A percentile compares a stretch with the other conserved stretches of the same genome.
These are phyloP conservation scores for Somion occarium DNA, from an alignment of 1,284 basidiomycete genomes.

Conservation along the genomic window DNA sequence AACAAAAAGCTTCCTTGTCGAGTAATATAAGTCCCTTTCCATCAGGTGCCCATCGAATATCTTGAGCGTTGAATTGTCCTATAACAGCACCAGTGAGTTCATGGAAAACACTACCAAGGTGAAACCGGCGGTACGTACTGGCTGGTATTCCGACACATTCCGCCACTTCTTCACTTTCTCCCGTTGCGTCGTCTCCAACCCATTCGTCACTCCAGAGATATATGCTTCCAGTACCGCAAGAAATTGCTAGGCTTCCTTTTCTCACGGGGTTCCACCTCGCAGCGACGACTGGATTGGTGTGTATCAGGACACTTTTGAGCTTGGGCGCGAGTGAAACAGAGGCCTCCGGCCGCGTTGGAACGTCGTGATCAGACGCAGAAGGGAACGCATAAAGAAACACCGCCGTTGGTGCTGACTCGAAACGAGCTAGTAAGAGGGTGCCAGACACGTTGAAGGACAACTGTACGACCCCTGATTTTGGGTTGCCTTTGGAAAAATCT, in stretches of 20 bases:
- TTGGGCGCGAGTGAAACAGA: constrained; percentile 40
- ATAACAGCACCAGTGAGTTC: constrained; percentile 4
- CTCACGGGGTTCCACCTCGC: constrained; percentile 77
- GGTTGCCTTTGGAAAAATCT: constrained; percentile 55
- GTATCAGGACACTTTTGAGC: constrained; percentile 62
- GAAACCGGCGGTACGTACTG: constrained; percentile 46
- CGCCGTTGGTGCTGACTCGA: constrained; percentile 55
- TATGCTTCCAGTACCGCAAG: constrained; percentile 62
- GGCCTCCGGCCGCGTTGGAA: constrained; percentile 4
- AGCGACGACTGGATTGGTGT: constrained; percentile 52
- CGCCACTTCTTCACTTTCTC: constrained; percentile 65
- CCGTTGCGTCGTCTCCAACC: constrained; percentile 44
- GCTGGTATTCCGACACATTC: constrained; percentile 80
- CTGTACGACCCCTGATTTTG: constrained; percentile 61
- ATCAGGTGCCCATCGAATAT: constrained; percentile 77
- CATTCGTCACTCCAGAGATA: constrained; percentile 84
- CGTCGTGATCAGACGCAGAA: constrained; percentile 6
- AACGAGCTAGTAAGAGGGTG: constrained; percentile 65
- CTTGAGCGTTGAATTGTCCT: constrained; percentile 64
- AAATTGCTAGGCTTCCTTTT: constrained; percentile 62
- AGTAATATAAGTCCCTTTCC: constrained; percentile 72
- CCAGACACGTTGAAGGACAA: constrained; percentile 78
- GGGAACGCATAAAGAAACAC: constrained; percentile 33
- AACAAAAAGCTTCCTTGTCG: constrained; percentile 75
- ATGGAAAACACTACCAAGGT: constrained; percentile 5